Evolutionary conservation across 2,329 filamentous ascomycete species (phyloP).

Genomic region (Pseudocercospora macadamiae): DNA sequence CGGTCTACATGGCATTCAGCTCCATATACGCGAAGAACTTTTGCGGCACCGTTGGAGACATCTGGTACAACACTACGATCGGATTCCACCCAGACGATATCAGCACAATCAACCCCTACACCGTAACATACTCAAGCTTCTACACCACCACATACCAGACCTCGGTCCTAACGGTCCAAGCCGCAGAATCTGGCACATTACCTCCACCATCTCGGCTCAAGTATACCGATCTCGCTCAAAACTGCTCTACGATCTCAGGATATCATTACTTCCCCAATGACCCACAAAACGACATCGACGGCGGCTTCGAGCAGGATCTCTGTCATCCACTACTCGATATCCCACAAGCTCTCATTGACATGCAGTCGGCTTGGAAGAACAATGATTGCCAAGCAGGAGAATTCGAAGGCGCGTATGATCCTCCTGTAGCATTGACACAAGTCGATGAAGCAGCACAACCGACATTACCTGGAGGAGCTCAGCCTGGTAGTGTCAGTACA

Average conservation of each 20-base stretch:
- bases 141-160: neutral
- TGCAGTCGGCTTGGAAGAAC: slow-evolving; percentile 15
- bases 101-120: slow-evolving; percentile 14
- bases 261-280: slow-evolving; percentile 17
- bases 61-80: slow-evolving; percentile 17
- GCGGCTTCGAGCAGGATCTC: slow-evolving; percentile 8
- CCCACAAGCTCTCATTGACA: slow-evolving; percentile 8
- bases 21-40: slow-evolving; percentile 15
- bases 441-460: slow-evolving; percentile 10
- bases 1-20: slow-evolving; percentile 18
- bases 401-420: slow-evolving; percentile 17
- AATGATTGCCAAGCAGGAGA: slow-evolving; percentile 8
- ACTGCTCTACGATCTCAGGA: slow-evolving; percentile 16
- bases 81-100: slow-evolving; percentile 17
- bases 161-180: neutral
- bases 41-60: slow-evolving; percentile 13
- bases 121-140: slow-evolving; percentile 4
- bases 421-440: slow-evolving; percentile 16
- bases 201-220: slow-evolving; percentile 13
- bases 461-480: slow-evolving; percentile 7
- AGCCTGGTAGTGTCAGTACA: slow-evolving; percentile 11
- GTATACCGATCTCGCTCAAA: slow-evolving; percentile 13
- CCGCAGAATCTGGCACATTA: neutral
- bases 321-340: slow-evolving; percentile 17
- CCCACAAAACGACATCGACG: slow-evolving; percentile 14